Conservation (phyloP, 192 early-diverging fungal genomes). For the Podila verticillata region DNA sequence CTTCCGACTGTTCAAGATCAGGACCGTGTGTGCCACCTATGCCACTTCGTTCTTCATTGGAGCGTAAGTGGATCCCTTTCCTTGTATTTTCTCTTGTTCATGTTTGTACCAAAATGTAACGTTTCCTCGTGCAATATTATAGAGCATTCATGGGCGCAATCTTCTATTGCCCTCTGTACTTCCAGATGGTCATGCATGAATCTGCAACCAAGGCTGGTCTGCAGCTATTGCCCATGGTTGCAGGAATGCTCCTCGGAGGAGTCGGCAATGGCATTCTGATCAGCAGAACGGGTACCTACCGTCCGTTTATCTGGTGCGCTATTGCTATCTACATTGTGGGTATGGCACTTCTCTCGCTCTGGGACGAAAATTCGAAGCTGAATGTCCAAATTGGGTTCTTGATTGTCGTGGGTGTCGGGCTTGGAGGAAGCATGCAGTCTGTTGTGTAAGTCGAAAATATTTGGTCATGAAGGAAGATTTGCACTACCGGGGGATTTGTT, state of each 20-base stretch:
- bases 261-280: slow-evolving; percentile 70
- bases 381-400: slow-evolving; percentile 71
- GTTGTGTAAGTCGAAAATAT: slow-evolving; percentile 53
- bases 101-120: not conserved
- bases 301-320: slow-evolving; percentile 74
- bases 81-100: not conserved
- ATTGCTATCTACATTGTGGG: slow-evolving; percentile 67
- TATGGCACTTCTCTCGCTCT: slow-evolving; percentile 63
- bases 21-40: slow-evolving; percentile 66
- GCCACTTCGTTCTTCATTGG: slow-evolving; percentile 70
- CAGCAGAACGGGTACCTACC: slow-evolving; percentile 55
- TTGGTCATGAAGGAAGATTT: not conserved
- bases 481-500: not conserved
- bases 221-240: slow-evolving; percentile 76
- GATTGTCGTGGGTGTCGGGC: slow-evolving; percentile 76
- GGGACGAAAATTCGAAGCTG: slow-evolving; percentile 53
- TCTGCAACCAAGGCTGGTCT: slow-evolving; percentile 77
- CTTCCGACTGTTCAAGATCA: slow-evolving; percentile 68
- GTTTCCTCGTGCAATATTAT: slow-evolving; percentile 26
- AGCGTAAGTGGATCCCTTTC: slow-evolving; percentile 42
- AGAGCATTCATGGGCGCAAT: slow-evolving; percentile 58
- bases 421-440: slow-evolving; percentile 78
- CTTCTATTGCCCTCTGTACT: slow-evolving; percentile 82
- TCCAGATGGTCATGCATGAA: slow-evolving; percentile 70
- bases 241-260: slow-evolving; percentile 65